Evolutionary conservation across 768 basidiomycete species (phyloP).

Genomic region (Naematelia encephala): DNA sequence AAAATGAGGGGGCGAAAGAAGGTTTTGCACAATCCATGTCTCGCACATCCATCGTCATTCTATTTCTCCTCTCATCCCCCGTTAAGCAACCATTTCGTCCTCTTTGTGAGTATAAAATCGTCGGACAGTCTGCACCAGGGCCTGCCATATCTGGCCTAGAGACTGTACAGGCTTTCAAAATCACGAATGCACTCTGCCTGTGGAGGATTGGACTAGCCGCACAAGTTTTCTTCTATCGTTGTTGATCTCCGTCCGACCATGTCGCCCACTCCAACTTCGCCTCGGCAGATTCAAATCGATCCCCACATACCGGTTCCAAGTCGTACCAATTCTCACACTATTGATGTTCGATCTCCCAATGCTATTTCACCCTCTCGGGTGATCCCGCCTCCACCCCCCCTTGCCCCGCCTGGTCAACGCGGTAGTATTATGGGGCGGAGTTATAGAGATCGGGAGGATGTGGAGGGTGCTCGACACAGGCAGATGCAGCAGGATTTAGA

Average conservation of each 20-base stretch:
- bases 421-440: conserved; percentile 18
- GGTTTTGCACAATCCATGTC: neutral
- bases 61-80: neutral
- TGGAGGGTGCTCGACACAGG: conserved; percentile 73
- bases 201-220: too few relatives aligned
- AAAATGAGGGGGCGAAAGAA: neutral
- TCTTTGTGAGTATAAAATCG: too few relatives aligned
- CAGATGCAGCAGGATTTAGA: conserved; percentile 93
- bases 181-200: too few relatives aligned
- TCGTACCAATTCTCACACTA: conserved; percentile 6
- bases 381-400: conserved; percentile 7
- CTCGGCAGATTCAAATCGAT: conserved; percentile 42
- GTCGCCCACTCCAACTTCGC: conserved; percentile 33
- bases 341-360: conserved; percentile 19
- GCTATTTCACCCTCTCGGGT: conserved; percentile 25
- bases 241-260: conserved; percentile 4
- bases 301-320: conserved; percentile 25
- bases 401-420: neutral
- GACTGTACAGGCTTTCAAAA: too few relatives aligned
- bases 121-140: too few relatives aligned
- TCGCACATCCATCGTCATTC: neutral
- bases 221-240: neutral
- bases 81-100: neutral
- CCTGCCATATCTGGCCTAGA: too few relatives aligned
- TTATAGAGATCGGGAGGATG: conserved; percentile 52